Evolutionary conservation across 2,329 filamentous ascomycete species (phyloP).

Genomic region (Monascus ruber): DNA sequence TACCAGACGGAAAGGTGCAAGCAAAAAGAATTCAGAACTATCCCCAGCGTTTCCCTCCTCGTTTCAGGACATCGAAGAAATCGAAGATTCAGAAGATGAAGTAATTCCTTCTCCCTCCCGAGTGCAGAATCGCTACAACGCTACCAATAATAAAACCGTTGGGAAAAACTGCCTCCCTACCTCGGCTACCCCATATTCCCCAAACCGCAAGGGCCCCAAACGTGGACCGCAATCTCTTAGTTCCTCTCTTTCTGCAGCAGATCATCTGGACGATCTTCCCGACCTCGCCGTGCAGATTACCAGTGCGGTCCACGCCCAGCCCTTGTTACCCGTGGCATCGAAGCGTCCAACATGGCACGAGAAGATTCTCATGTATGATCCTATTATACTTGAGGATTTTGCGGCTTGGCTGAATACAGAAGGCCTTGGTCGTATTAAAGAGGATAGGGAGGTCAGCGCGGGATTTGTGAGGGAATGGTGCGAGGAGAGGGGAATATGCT

Average conservation of each 20-base stretch:
- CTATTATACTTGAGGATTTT: conserved; percentile 77
- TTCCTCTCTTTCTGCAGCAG: background rate
- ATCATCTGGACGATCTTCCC: conserved; percentile 13
- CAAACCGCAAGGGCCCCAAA: background rate
- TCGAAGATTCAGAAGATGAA: conserved; percentile 28
- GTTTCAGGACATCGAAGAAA: conserved; percentile 23
- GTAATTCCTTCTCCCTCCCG: conserved; percentile 17
- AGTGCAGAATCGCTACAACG: conserved; percentile 10
- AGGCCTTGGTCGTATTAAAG: conserved; percentile 50
- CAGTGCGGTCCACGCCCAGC: conserved; percentile 33
- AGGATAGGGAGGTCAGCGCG: conserved; percentile 52
- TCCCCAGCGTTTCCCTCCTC: no score
- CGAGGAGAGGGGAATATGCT: conserved; percentile 75
- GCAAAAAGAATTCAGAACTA: no score
- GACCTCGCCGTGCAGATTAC: conserved; percentile 39
- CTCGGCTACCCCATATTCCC: background rate
- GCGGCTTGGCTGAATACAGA: conserved; percentile 70
- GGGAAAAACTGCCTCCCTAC: conserved; percentile 1
- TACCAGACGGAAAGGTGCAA: background rate
- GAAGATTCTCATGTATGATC: conserved; percentile 88
- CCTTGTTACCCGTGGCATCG: conserved; percentile 25
- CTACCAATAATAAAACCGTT: background rate
- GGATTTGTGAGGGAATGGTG: conserved; percentile 78
- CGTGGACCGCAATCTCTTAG: background rate
- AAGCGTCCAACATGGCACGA: conserved; percentile 63